Percentiles rank a stretch among this genome's conserved stretches.
Conservation (phyloP, 805 yeast genomes). For the Priceomyces carsonii region DNA sequence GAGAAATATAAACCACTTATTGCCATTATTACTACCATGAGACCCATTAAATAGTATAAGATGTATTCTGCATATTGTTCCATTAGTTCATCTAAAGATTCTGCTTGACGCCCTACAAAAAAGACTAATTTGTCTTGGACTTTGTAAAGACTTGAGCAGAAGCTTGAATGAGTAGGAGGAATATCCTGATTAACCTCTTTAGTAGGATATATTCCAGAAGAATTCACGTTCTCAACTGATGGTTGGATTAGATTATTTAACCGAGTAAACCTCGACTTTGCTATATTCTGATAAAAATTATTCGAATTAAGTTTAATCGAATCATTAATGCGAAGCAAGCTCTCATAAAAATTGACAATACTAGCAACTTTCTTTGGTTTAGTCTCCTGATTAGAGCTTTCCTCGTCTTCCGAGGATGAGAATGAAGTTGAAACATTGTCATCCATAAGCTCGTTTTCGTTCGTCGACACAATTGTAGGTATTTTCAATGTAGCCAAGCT, state of each 20-base stretch:
- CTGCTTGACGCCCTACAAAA: background rate
- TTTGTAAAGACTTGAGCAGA: background rate
- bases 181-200: background rate
- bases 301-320: slow-evolving; percentile 23
- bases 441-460: background rate
- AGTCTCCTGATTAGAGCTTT: too few relatives aligned
- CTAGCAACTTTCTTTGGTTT: slow-evolving; percentile 3
- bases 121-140: background rate
- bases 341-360: slow-evolving; percentile 25
- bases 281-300: slow-evolving; percentile 18
- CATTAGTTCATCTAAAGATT: slow-evolving; percentile 10
- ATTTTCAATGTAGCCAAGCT: slow-evolving; percentile 19
- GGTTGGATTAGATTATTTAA: slow-evolving; percentile 12
- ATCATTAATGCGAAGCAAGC: slow-evolving; percentile 19
- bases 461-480: slow-evolving; percentile 10
- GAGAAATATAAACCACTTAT: slow-evolving; percentile 5
- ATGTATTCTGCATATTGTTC: slow-evolving; percentile 17
- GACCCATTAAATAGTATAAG: slow-evolving; percentile 13
- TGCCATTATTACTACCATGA: slow-evolving; percentile 5
- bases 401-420: too few relatives aligned
- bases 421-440: too few relatives aligned
- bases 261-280: slow-evolving; percentile 15
- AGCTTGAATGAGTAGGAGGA: background rate
- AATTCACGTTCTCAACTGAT: background rate
- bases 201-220: too few relatives aligned